Base-by-base conservation (phyloP, 208 protist species). In the Wallacemonas collosoma region DNA sequence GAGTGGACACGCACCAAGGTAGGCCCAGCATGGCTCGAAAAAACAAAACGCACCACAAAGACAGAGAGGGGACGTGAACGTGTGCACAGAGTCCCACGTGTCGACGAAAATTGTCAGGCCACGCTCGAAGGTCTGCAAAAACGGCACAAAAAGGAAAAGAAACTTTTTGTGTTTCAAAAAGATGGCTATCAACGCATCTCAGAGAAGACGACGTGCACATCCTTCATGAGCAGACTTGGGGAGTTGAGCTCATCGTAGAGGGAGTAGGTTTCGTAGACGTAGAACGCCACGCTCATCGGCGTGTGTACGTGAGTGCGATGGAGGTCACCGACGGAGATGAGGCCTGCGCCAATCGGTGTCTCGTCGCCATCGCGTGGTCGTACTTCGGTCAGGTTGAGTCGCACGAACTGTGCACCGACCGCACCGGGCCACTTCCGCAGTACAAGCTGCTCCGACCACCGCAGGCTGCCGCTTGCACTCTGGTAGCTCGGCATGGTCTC, bases 241-340 rank as follows among this genome's bases (percentile, higher is more conserved):
- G 87, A 89, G 79, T 86, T 89, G 39, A 96, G 73, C 51, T 90
- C 78, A 61, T 96, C 91, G 79, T 96, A 96, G 68, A 93, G 71
- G 35, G 89, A 94, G 78, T 94, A 96, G 9, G 89, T 96, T 76
- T 96, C 91, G 73, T 96, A 96, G 5, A 96, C 91, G 79, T 93
- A 89, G 51, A 96, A 96, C 17, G 91, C 91, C 26, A 96, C 80
- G 47, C 86, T 87, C 62, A 94, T 77, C 14, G 86, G 80, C 57
- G 83, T 85, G 50, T 82, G 70, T 6, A 80, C 76, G 67, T 82
- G 83, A 51, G 81, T 90, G 48, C 83, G 84, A 53, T 91, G 75
- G 66, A 94, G 86, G 44, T 72, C 80, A 55, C 75, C 73, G 44
- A 96, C 77, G 11, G 91, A 96, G 44, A 96, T 91, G 56, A 96